Conservation (phyloP, 2,329 filamentous ascomycete genomes). For the Metarhizium album region DNA sequence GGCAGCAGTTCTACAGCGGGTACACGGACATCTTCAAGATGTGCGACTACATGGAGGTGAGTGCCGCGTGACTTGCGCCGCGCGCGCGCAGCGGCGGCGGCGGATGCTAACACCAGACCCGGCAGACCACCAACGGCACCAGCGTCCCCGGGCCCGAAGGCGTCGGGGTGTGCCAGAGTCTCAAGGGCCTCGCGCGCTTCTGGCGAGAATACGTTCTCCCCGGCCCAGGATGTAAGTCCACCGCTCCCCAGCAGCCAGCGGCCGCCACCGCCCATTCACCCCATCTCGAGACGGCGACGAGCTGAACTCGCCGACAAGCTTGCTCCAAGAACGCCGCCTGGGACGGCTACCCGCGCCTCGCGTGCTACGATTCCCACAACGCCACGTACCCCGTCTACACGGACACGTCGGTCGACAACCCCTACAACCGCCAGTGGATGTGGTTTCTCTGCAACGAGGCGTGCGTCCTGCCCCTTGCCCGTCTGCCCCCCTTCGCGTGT, state of each 20-base stretch:
- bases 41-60: constrained; percentile 22
- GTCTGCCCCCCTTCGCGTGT: not conserved
- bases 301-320: constrained; percentile 16
- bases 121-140: constrained; percentile 3
- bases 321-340: constrained; percentile 40
- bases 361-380: constrained; percentile 7
- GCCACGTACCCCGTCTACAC: constrained; percentile 34
- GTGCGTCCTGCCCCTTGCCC: constrained; percentile 27
- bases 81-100: not conserved
- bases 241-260: not conserved
- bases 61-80: not conserved
- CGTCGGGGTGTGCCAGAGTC: constrained; percentile 42
- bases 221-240: constrained; percentile 27
- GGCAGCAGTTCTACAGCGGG: constrained; percentile 21
- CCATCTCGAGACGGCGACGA: not conserved
- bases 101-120: not conserved
- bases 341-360: constrained; percentile 20
- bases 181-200: constrained; percentile 45
- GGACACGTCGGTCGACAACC: constrained; percentile 35
- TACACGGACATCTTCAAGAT: constrained; percentile 26
- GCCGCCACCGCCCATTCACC: not conserved
- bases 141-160: constrained; percentile 21
- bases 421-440: constrained; percentile 38
- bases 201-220: constrained; percentile 34
- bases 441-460: constrained; percentile 56